Base-by-base conservation (phyloP, 1,284 basidiomycete species). In the Schizophyllum amplum region DNA sequence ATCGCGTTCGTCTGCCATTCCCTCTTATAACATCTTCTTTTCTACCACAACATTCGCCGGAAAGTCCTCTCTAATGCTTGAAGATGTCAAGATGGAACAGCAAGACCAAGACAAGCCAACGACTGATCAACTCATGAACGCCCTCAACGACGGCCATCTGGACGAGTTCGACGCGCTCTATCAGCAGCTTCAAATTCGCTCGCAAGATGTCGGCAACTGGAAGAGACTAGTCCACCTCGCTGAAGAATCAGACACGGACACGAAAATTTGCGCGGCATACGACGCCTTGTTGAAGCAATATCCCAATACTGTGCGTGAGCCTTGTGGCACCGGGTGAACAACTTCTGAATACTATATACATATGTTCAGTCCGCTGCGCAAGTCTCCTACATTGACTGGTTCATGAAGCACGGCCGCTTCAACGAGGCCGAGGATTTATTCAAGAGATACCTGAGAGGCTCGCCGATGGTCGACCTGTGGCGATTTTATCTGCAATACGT, bases 401-500 rank as follows among this genome's bases (percentile, higher is more conserved):
- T 89, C 64, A 71, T 93, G 66, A 77, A 80, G 52, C 80, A 78
- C 24, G 73, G 77, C 21, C 77, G 81, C 22, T 89, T 88, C 69
- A 79, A 80, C 61, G 83, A 84, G 65, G 89, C 86, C 25, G 87
- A 92, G 72, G 77, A 80, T 17, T 71, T 93, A 21, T 95, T 96
- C 76, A 87, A 86, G 64, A 80, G 84, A 54, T 95, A 90, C 69
- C 72, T 96, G 61, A 85, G 84, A 68, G 81, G 81, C 1, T 93
- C 92, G 0, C 87, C 90, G 5, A 87, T 86, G 50, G 90, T 94
- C 59, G 90, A 94, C 59, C 75, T 96, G 1, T 94, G 92, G 88
- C 86, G 84, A 65, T 90, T 87, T 67, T 94, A 94, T 69, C 75
- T 94, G 64, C 84, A 79, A 51, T 93, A 91, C 68, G 87, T 94